Percentiles rank a stretch among this genome's conserved stretches.
Conservation (phyloP, 345 rosid genomes). For the Nasturtium officinale region DNA sequence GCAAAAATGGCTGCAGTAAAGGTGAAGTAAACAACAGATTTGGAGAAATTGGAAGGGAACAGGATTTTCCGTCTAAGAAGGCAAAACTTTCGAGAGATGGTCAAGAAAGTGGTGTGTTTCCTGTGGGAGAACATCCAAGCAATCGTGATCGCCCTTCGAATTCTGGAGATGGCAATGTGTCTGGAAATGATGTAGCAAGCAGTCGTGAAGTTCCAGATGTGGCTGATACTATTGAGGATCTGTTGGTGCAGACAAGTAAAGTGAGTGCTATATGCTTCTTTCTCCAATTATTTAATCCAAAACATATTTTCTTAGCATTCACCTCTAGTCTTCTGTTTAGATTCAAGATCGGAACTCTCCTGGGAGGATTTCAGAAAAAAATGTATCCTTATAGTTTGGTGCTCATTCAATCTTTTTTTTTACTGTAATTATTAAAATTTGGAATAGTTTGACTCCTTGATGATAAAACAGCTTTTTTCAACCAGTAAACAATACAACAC, state of each 20-base stretch:
- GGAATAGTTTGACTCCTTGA: constrained; percentile 57
- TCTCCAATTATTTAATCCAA: constrained; percentile 29
- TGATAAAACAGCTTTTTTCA: constrained; percentile 53
- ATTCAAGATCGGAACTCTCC: constrained; percentile 75
- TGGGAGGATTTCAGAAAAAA: constrained; percentile 56
- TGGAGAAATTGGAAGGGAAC: constrained; percentile 46
- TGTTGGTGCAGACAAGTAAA: constrained; percentile 88
- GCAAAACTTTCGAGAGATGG: constrained; percentile 53
- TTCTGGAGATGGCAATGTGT: constrained; percentile 41
- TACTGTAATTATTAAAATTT: constrained; percentile 17
- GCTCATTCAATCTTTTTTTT: constrained; percentile 7
- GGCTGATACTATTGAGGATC: constrained; percentile 90
- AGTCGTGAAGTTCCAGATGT: constrained; percentile 74
- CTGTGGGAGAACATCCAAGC: constrained; percentile 47
- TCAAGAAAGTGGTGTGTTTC: constrained; percentile 39
- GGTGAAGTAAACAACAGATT: constrained; percentile 39
- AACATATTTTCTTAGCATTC: constrained; percentile 35
- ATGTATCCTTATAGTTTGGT: constrained; percentile 60
- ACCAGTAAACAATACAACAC: constrained; percentile 54
- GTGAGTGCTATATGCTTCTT: constrained; percentile 44
- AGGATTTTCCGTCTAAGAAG: constrained; percentile 51
- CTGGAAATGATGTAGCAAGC: constrained; percentile 50
- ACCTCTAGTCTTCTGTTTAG: constrained; percentile 46
- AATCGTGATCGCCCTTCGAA: constrained; percentile 40
- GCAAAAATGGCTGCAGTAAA: constrained; percentile 30